A percentile compares a stretch with the other conserved stretches of the same genome.
Conservation (phyloP, 495 filamentous ascomycete genomes). For the Podospora australis region DNA sequence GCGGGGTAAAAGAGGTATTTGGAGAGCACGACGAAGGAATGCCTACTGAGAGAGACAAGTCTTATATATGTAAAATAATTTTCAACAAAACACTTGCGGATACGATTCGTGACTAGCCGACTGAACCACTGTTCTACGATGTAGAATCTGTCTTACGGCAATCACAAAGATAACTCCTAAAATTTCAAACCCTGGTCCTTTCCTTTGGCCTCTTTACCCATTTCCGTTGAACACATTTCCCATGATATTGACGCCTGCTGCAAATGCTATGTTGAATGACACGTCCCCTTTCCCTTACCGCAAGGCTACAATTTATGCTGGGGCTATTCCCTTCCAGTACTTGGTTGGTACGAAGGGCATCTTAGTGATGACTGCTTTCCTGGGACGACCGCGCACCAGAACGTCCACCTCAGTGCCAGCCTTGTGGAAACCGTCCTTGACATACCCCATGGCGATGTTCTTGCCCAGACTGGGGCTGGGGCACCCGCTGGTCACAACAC, state of each 20-base stretch:
- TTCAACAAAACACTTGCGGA: no score
- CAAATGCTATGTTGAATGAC: constrained; percentile 18
- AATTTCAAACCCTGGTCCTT: no score
- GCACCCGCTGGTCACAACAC: constrained; percentile 76
- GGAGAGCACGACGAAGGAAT: not conserved
- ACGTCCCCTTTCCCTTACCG: not conserved
- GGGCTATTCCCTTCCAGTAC: constrained; percentile 51
- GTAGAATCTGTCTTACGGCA: not conserved
- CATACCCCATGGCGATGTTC: constrained; percentile 96
- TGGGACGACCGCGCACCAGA: constrained; percentile 70
- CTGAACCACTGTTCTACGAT: no score
- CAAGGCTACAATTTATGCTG: constrained; percentile 1
- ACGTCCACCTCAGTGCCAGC: constrained; percentile 77
- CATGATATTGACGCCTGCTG: constrained; percentile 2
- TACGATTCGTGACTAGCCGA: no score
- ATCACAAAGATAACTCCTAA: no score
- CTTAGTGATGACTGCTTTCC: constrained; percentile 74
- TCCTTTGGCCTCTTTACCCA: not conserved
- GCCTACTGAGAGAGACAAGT: not conserved
- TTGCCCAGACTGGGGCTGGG: constrained; percentile 77
- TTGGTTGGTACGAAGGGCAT: constrained; percentile 91
- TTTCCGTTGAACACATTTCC: not conserved
- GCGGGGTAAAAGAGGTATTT: not conserved
- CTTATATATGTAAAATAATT: constrained; percentile 3
- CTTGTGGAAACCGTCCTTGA: constrained; percentile 78